Percentiles rank a stretch among this genome's conserved stretches.
Evolutionary conservation across 2,329 filamentous ascomycete genomes (phyloP).

Genomic region (Colletotrichum ledebouriae): DNA sequence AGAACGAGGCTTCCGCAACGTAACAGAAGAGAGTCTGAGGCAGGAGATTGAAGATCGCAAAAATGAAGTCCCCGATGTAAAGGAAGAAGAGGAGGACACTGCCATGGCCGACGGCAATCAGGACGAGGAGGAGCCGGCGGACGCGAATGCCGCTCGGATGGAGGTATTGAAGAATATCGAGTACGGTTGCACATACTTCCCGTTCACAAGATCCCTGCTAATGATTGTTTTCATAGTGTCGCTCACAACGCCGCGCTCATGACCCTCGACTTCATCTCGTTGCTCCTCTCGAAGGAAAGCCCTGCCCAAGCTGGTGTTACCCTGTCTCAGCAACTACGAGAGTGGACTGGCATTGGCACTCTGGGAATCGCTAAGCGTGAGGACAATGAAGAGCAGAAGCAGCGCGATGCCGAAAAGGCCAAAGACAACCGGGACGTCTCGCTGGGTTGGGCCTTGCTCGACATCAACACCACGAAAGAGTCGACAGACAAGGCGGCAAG

Average conservation of each 20-base stretch:
- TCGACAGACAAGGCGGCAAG: conserved; percentile 79
- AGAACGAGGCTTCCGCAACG: conserved; percentile 83
- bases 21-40: conserved; percentile 80
- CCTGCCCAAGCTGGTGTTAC: conserved; percentile 78
- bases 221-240: conserved; percentile 51
- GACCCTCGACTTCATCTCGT: conserved; percentile 85
- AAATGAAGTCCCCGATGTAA: conserved; percentile 62
- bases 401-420: conserved; percentile 45
- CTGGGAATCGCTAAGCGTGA: conserved; percentile 77
- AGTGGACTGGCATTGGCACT: conserved; percentile 80
- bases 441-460: conserved; percentile 82
- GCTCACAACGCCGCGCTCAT: conserved; percentile 74
- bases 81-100: conserved; percentile 58
- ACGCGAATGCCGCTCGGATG: conserved; percentile 64
- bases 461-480: conserved; percentile 80
- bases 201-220: conserved; percentile 26
- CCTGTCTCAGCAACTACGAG: conserved; percentile 78
- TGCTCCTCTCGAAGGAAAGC: conserved; percentile 85
- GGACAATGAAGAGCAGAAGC: conserved; percentile 61
- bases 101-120: conserved; percentile 55
- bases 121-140: conserved; percentile 55
- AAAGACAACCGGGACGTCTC: conserved; percentile 70
- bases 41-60: conserved; percentile 72
- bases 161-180: conserved; percentile 71
- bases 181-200: conserved; percentile 51